A percentile compares a stretch with the other conserved stretches of the same genome.
phyloP scores from a whole-genome alignment of 1,284 basidiomycete genomes.

The Malassezia psittaci region DNA sequence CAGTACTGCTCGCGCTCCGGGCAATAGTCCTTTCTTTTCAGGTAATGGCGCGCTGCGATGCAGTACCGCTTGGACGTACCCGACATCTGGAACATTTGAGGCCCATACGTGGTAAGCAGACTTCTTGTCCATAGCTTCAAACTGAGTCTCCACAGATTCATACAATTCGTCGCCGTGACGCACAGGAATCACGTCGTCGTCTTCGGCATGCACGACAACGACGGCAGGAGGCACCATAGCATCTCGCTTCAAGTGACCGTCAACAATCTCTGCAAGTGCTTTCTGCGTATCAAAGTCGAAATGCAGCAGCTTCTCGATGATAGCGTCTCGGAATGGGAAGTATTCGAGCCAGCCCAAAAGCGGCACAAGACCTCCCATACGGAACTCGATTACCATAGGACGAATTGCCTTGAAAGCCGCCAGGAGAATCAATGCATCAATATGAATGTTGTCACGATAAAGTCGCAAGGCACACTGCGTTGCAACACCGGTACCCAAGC shows the following conservation, averaged over 20 bases:
- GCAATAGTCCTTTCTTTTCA: conserved; percentile 2
- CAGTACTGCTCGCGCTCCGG: background rate
- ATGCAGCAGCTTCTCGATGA: conserved; percentile 55
- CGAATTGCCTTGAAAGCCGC: conserved; percentile 66
- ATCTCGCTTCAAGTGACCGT: background rate
- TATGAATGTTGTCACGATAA: conserved; percentile 34
- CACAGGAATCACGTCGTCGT: conserved; percentile 71
- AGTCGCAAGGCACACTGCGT: conserved; percentile 58
- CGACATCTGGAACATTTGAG: conserved; percentile 9
- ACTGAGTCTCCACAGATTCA: background rate
- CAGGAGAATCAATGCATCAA: conserved; percentile 61
- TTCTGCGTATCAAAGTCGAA: conserved; percentile 53
- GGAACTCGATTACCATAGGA: conserved; percentile 62
- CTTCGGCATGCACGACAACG: conserved; percentile 66
- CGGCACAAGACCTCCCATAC: conserved; percentile 54
- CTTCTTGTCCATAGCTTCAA: background rate
- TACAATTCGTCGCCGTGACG: conserved; percentile 54
- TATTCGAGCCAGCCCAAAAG: conserved; percentile 62
- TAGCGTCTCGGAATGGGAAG: conserved; percentile 58
- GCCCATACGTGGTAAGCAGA: conserved; percentile 8
- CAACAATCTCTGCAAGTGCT: conserved; percentile 15
- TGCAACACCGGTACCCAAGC: conserved; percentile 68
- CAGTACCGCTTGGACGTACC: conserved; percentile 5
- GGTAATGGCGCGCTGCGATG: conserved; percentile 15
- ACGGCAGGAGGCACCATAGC: conserved; percentile 60